Conservation (phyloP, 176 grass and related monocot species). For the Microstegium vimineum region DNA sequence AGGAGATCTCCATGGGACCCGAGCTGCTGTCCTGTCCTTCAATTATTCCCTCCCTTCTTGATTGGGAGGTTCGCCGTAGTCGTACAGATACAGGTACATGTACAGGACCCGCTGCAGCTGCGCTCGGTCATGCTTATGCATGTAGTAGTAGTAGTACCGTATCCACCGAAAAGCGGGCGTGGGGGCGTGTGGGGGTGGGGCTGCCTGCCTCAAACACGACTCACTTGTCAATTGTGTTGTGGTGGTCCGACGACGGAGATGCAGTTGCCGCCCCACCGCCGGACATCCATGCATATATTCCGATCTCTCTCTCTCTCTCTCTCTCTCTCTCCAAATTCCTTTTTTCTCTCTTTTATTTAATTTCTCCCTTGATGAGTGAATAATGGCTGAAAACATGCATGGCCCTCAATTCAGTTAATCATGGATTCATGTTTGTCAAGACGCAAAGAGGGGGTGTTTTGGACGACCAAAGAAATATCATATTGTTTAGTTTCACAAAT, state of each 20-base stretch:
- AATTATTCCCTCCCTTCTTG: neutral
- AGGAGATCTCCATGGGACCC: neutral
- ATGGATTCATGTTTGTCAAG: neutral
- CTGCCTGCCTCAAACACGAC: neutral
- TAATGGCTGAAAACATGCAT: neutral
- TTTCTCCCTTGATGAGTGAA: neutral
- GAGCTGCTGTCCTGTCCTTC: neutral
- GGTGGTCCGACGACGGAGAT: neutral
- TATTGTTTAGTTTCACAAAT: no score
- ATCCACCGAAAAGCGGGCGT: neutral
- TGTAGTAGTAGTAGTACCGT: no score
- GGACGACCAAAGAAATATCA: neutral
- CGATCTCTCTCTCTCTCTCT: neutral
- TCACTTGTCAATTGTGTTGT: neutral
- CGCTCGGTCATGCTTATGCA: neutral
- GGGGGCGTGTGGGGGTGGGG: no score
- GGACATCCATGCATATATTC: constrained; percentile 25
- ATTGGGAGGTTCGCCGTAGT: neutral
- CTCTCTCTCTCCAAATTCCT: neutral
- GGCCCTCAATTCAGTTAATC: neutral
- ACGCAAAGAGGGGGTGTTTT: neutral
- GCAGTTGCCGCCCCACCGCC: constrained; percentile 4
- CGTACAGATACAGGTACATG: no score
- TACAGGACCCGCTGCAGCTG: neutral
- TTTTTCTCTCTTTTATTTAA: no score